Evolutionary conservation across 305 asterid genomes (phyloP).

Genomic region (Fraxinus dipetala): DNA sequence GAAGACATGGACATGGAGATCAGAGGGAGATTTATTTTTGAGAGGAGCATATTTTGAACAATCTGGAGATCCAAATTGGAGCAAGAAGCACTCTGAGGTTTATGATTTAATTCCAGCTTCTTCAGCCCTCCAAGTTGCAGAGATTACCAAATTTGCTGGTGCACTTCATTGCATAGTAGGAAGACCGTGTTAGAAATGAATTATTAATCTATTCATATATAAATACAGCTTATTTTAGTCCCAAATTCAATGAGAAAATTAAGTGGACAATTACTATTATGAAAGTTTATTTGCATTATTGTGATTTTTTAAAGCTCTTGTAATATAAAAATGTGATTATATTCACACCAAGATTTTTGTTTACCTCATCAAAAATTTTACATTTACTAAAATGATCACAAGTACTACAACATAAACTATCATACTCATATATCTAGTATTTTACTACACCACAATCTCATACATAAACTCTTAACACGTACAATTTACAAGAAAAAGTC

Average conservation of each 20-base stretch:
- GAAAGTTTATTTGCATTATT: background rate
- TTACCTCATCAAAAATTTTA: background rate
- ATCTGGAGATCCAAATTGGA: slow-evolving; percentile 38
- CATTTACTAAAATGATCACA: background rate
- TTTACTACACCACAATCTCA: background rate
- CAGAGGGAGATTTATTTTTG: slow-evolving; percentile 35
- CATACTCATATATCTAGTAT: background rate
- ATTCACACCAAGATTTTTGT: background rate
- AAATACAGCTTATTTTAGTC: slow-evolving; percentile 1
- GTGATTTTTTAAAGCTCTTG: background rate
- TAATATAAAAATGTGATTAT: background rate
- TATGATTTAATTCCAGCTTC: slow-evolving; percentile 29
- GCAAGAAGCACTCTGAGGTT: slow-evolving; percentile 14
- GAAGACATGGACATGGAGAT: slow-evolving; percentile 42
- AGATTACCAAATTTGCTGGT: slow-evolving; percentile 35
- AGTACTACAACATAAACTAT: background rate
- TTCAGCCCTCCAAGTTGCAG: slow-evolving; percentile 27
- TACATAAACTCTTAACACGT: background rate
- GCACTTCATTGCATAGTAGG: slow-evolving; percentile 29
- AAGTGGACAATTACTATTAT: background rate
- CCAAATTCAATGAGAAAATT: background rate
- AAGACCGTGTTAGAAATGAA: slow-evolving; percentile 22
- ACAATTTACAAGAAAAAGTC: background rate
- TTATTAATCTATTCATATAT: background rate
- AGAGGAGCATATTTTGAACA: slow-evolving; percentile 38